These are phyloP conservation scores for Neopestalotiopsis sp. DNA, from an alignment of 2,329 filamentous ascomycete species.

Conservation along the genomic window DNA sequence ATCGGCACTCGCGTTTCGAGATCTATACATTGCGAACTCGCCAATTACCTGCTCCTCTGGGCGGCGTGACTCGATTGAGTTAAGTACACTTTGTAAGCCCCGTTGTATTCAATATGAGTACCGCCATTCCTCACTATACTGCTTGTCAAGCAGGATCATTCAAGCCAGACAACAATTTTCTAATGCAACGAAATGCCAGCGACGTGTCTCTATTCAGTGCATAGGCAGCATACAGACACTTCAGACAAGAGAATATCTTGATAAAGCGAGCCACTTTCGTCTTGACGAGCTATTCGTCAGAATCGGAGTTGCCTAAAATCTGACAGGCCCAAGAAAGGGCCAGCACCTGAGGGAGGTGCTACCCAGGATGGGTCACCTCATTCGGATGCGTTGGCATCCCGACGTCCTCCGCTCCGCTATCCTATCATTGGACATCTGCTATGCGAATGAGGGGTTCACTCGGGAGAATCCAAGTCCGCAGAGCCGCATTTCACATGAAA, in stretches of 20 bases:
- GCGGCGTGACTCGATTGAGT: not conserved
- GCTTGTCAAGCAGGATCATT: not conserved
- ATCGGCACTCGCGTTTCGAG: not conserved
- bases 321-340: not conserved
- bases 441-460: not conserved
- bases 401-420: too few relatives aligned
- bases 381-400: not conserved
- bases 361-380: not conserved
- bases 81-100: not conserved
- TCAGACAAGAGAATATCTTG: too few relatives aligned
- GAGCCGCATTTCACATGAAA: not conserved
- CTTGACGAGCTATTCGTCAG: too few relatives aligned
- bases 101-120: not conserved
- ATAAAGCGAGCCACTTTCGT: too few relatives aligned
- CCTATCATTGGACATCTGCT: not conserved
- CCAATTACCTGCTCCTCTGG: not conserved
- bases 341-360: not conserved
- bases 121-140: not conserved
- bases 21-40: not conserved
- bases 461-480: not conserved
- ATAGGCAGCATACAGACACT: too few relatives aligned
- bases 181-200: too few relatives aligned
- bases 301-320: constrained; percentile 2
- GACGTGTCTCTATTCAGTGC: too few relatives aligned
- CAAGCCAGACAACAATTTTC: too few relatives aligned